phyloP scores from a whole-genome alignment of 305 asterid species.

The Lippia alba region DNA sequence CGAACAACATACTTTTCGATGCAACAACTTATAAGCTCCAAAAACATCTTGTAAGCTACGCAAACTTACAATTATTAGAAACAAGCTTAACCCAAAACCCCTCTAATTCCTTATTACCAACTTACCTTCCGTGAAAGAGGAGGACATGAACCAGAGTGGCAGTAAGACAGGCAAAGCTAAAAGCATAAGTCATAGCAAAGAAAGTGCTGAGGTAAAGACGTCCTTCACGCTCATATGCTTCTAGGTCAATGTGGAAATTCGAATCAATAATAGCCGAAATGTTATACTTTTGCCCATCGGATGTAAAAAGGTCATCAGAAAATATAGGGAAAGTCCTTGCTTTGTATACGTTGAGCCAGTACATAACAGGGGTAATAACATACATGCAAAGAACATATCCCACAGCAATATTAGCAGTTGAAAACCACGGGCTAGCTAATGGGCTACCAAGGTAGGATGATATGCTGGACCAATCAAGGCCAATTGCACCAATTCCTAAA shows the following conservation, averaged over 20 bases:
- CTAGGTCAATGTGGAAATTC: conserved; percentile 77
- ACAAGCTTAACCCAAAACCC: not conserved
- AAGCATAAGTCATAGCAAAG: conserved; percentile 75
- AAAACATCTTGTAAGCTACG: no score
- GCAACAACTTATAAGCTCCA: no score
- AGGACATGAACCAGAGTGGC: conserved; percentile 87
- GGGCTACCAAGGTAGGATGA: conserved; percentile 96
- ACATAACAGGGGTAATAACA: conserved; percentile 63
- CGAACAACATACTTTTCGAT: no score
- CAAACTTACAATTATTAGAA: not conserved
- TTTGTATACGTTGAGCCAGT: conserved; percentile 70
- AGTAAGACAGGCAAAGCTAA: conserved; percentile 94
- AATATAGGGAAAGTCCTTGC: conserved; percentile 89
- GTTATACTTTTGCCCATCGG: conserved; percentile 76
- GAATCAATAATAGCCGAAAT: conserved; percentile 74
- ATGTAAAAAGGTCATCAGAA: conserved; percentile 84
- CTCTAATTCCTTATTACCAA: conserved; percentile 16
- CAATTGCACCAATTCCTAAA: conserved; percentile 85
- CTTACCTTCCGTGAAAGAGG: conserved; percentile 90
- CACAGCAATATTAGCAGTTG: conserved; percentile 86
- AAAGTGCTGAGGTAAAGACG: conserved; percentile 82
- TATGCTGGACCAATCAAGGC: conserved; percentile 93
- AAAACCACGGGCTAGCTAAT: conserved; percentile 98
- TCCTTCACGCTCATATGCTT: conserved; percentile 81
- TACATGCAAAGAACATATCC: conserved; percentile 82